Percentiles rank a stretch among this genome's conserved stretches.
These are phyloP conservation scores for Sinapis alba DNA, from an alignment of 441 rosid species.

Conservation along the genomic window DNA sequence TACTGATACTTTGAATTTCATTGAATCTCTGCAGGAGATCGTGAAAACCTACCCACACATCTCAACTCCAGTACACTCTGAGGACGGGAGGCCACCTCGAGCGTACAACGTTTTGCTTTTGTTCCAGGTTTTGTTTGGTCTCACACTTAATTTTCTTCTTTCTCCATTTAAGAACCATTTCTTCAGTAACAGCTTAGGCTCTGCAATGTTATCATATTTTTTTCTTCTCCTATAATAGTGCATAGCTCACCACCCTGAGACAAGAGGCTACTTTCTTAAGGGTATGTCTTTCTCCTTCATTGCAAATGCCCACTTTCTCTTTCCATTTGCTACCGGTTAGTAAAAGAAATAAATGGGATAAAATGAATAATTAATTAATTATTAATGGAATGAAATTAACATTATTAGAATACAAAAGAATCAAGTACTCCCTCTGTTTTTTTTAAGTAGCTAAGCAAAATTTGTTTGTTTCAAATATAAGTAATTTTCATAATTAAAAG, in stretches of 20 bases:
- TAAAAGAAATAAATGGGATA: too few species aligned
- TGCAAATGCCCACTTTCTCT: neutral
- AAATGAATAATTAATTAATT: too few species aligned
- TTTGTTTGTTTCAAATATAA: too few species aligned
- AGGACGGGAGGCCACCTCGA: conserved; percentile 1
- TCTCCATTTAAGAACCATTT: neutral
- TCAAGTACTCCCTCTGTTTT: too few species aligned
- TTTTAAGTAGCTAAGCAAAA: too few species aligned
- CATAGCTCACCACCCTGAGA: conserved; percentile 47
- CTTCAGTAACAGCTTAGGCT: neutral
- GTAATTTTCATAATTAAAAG: too few species aligned
- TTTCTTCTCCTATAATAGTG: conserved; percentile 40
- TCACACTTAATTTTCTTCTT: neutral
- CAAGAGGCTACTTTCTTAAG: conserved; percentile 42
- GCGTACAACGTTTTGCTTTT: conserved; percentile 47
- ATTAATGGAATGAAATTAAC: too few species aligned
- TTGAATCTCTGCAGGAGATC: conserved; percentile 40
- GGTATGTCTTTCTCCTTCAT: conserved; percentile 43
- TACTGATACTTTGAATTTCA: neutral
- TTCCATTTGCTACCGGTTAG: neutral
- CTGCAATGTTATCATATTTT: neutral
- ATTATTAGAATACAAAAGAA: too few species aligned
- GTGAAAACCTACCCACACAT: conserved; percentile 18
- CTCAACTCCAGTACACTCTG: conserved; percentile 14
- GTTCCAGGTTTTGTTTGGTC: conserved; percentile 49